Conservation (phyloP, 148 eudicot species). For the Oxyria digyna region DNA sequence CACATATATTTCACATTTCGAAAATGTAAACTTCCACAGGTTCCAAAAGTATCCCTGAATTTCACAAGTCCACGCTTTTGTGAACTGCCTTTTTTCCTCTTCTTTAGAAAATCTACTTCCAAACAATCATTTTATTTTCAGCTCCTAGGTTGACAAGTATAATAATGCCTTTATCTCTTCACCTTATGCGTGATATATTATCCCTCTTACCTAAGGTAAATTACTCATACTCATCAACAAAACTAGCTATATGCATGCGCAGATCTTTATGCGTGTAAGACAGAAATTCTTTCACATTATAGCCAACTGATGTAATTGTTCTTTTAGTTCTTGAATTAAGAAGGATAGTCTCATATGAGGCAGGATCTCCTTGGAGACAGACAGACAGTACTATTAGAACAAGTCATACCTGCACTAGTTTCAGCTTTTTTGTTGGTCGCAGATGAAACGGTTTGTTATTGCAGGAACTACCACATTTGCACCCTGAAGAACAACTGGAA, state of each 20-base stretch:
- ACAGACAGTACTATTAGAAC: not conserved
- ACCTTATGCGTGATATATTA: not conserved
- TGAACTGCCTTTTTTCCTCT: not conserved
- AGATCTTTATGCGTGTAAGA: not conserved
- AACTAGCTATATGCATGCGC: not conserved
- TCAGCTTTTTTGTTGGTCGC: slow-evolving; percentile 78
- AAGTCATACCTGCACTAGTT: slow-evolving; percentile 55
- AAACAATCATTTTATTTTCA: not conserved
- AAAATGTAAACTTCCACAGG: not conserved
- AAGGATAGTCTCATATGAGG: not conserved
- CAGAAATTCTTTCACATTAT: not conserved
- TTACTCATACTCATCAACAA: not conserved
- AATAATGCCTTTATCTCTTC: not conserved
- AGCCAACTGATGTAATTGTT: not conserved
- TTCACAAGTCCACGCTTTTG: not conserved
- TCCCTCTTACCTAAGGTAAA: not conserved
- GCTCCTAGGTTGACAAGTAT: not conserved
- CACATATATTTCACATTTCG: not conserved
- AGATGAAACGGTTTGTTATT: slow-evolving; percentile 86
- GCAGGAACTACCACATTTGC: slow-evolving; percentile 84
- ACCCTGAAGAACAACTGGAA: slow-evolving; percentile 84
- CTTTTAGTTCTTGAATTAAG: not conserved
- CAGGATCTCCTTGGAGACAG: not conserved
- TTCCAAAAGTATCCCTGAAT: not conserved
- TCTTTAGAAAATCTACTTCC: not conserved